Evolutionary conservation across 108 stramenopile genomes (phyloP).

Genomic region (Cyclotella atomus): DNA sequence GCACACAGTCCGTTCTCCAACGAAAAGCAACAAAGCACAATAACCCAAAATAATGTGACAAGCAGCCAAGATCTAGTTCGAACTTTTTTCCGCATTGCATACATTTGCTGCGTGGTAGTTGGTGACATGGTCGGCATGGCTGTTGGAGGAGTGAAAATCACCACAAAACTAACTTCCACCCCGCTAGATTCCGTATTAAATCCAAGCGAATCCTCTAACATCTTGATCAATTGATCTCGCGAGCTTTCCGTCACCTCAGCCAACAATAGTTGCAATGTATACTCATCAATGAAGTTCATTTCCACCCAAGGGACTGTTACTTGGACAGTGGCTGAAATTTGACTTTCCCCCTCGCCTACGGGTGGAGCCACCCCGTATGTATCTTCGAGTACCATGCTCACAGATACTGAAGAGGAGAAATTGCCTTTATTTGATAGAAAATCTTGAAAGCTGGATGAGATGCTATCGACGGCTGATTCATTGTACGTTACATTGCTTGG

Average conservation of each 20-base stretch:
- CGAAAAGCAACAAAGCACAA: slow-evolving; percentile 2
- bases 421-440: not conserved
- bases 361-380: not conserved
- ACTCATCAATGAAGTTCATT: not conserved
- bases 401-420: not conserved
- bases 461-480: not conserved
- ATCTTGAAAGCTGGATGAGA: not conserved
- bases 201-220: not conserved
- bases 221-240: not conserved
- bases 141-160: not conserved
- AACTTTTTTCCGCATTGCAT: not conserved
- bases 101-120: not conserved
- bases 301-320: not conserved
- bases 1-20: slow-evolving; percentile 12
- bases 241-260: not conserved
- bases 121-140: not conserved
- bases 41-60: not conserved
- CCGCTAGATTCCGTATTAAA: not conserved
- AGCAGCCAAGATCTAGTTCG: not conserved
- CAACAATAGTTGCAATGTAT: not conserved
- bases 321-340: not conserved
- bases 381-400: not conserved
- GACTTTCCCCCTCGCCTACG: not conserved
- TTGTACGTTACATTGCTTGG: not conserved
- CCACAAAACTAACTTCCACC: not conserved